Evolutionary conservation across 192 early-diverging fungal species (phyloP).

Genomic region (Entrophospora sp.): DNA sequence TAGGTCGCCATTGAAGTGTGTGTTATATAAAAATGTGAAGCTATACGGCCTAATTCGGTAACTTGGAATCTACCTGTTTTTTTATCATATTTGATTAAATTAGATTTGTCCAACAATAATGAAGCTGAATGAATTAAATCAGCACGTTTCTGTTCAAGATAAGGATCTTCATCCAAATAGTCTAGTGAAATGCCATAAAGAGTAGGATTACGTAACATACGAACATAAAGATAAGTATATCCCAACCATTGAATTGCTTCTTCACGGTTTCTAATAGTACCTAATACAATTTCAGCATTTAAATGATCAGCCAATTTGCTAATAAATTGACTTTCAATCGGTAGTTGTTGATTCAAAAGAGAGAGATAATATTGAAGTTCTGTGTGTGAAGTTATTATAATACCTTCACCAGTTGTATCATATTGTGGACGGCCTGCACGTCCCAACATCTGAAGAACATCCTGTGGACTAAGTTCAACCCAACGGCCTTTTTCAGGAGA

Average conservation of each 20-base stretch:
- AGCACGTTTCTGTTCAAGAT: conserved; percentile 73
- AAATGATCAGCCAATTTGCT: conserved; percentile 79
- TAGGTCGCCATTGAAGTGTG: conserved; percentile 88
- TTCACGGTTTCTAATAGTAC: conserved; percentile 81
- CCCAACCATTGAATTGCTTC: conserved; percentile 95
- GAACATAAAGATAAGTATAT: conserved; percentile 91
- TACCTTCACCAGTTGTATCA: conserved; percentile 92
- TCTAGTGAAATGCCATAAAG: conserved; percentile 74
- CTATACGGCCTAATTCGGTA: conserved; percentile 92
- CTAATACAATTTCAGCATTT: conserved; percentile 94
- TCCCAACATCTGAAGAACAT: conserved; percentile 98
- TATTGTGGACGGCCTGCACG: conserved; percentile 95
- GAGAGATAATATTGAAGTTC: conserved; percentile 96
- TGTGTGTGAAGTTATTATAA: conserved; percentile 88
- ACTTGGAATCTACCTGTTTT: conserved; percentile 79
- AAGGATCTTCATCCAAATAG: conserved; percentile 66
- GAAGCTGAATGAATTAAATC: conserved; percentile 89
- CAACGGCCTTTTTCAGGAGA: conserved; percentile 90
- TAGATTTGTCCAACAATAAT: conserved; percentile 76
- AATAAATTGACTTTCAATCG: conserved; percentile 95
- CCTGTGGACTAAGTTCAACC: conserved; percentile 92
- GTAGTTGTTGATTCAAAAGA: conserved; percentile 89
- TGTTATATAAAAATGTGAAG: conserved; percentile 93
- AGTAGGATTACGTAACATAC: conserved; percentile 87
- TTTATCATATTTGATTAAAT: conserved; percentile 91